phyloP scores from a whole-genome alignment of 106 monocot genomes.

The Allium fistulosum region DNA sequence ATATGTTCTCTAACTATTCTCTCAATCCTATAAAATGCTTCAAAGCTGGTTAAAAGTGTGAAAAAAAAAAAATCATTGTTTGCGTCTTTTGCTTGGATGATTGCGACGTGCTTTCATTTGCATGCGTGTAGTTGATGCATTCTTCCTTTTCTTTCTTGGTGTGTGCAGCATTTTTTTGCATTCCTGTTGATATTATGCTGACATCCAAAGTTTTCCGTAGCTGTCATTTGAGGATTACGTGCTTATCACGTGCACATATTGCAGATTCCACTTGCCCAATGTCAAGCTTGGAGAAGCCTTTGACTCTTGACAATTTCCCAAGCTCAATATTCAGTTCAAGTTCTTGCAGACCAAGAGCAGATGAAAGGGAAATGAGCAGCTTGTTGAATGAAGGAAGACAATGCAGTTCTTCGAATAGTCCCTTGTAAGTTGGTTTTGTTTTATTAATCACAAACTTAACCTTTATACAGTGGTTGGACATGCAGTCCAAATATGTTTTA shows the following conservation, averaged over 20 bases:
- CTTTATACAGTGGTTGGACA: too few relatives aligned
- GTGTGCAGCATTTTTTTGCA: neutral
- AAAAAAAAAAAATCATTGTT: neutral
- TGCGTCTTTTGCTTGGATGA: neutral
- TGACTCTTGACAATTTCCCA: slow-evolving; percentile 45
- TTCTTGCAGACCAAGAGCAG: slow-evolving; percentile 42
- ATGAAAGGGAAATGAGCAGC: slow-evolving; percentile 40
- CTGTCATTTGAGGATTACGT: slow-evolving; percentile 20
- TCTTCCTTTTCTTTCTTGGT: slow-evolving; percentile 10
- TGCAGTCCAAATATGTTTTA: too few relatives aligned
- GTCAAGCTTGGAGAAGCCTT: slow-evolving; percentile 78
- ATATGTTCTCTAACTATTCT: too few relatives aligned
- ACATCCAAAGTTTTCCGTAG: slow-evolving; percentile 23
- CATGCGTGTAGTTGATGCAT: neutral
- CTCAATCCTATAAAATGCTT: too few relatives aligned
- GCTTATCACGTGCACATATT: slow-evolving; percentile 26
- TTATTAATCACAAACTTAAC: neutral
- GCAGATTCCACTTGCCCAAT: slow-evolving; percentile 26
- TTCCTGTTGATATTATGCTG: slow-evolving; percentile 38
- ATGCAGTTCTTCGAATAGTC: slow-evolving; percentile 77
- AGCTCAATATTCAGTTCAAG: slow-evolving; percentile 30
- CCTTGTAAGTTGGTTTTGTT: slow-evolving; percentile 39
- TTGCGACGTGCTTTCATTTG: neutral
- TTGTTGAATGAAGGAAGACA: slow-evolving; percentile 40
- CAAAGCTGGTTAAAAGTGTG: too few relatives aligned